These are phyloP conservation scores for Fraxinus sp. DNA, from an alignment of 305 asterid species.

Conservation along the genomic window DNA sequence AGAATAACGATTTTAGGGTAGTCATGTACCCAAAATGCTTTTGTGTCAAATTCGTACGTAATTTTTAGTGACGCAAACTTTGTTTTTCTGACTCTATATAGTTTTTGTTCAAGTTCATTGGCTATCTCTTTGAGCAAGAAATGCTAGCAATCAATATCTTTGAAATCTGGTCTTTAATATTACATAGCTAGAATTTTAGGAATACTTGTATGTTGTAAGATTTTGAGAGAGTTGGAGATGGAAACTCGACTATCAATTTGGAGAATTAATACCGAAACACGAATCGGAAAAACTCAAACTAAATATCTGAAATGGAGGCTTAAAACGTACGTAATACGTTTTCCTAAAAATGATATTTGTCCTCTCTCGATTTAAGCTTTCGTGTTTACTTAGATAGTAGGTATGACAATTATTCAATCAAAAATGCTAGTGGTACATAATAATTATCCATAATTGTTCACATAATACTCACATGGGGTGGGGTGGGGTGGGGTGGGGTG, in stretches of 20 bases:
- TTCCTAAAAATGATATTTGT: no score
- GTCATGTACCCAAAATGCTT: not conserved
- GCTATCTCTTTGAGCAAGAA: not conserved
- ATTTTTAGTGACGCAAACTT: not conserved
- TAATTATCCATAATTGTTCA: no score
- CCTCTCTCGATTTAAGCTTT: not conserved
- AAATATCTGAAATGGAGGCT: not conserved
- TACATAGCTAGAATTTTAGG: not conserved
- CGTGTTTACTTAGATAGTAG: not conserved
- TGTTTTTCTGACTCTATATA: not conserved
- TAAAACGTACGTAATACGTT: not conserved
- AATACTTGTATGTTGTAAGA: not conserved
- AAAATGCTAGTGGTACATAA: no score
- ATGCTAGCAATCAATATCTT: not conserved
- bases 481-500: no score
- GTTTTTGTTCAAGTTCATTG: not conserved
- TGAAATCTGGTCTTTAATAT: not conserved
- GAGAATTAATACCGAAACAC: not conserved
- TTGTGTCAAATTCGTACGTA: not conserved
- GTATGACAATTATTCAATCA: not conserved
- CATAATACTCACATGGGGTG: no score
- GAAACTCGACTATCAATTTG: not conserved
- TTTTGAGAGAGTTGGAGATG: not conserved
- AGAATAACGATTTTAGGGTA: not conserved
- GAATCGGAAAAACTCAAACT: not conserved